Percentiles rank a stretch among this genome's conserved stretches.
Evolutionary conservation across 2,329 filamentous ascomycete genomes (phyloP).

Genomic region (Colletotrichum costaricense): DNA sequence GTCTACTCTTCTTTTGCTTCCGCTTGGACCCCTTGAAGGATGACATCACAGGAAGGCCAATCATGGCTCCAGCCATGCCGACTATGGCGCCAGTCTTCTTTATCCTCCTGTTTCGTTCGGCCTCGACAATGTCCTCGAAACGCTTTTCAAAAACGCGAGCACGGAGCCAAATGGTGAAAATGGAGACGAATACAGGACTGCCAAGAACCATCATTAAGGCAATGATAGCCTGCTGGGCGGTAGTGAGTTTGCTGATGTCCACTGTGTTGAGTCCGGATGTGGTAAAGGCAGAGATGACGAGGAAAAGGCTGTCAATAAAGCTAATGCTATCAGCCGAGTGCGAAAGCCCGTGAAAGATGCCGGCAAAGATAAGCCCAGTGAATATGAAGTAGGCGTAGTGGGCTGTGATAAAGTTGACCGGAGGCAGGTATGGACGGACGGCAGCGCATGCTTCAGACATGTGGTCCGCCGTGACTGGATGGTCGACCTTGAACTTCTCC

Average conservation of each 20-base stretch:
- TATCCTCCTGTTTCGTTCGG: constrained; percentile 49
- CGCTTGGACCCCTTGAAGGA: constrained; percentile 13
- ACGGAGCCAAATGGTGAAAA: constrained; percentile 70
- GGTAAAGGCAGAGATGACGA: constrained; percentile 75
- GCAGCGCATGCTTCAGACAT: constrained; percentile 22
- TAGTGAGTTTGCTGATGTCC: constrained; percentile 72
- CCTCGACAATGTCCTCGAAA: constrained; percentile 64
- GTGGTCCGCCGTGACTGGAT: constrained; percentile 17
- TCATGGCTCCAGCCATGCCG: constrained; percentile 26
- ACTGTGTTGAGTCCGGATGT: constrained; percentile 76
- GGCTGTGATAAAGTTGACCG: constrained; percentile 71
- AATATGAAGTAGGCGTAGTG: constrained; percentile 76
- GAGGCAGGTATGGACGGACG: constrained; percentile 42
- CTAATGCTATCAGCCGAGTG: constrained; percentile 62
- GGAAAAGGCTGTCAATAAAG: constrained; percentile 75
- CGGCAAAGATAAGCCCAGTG: constrained; percentile 64
- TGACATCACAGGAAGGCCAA: constrained; percentile 40
- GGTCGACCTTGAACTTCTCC: constrained; percentile 27
- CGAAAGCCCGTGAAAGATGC: constrained; percentile 71
- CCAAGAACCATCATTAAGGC: constrained; percentile 75
- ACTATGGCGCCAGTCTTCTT: constrained; percentile 40
- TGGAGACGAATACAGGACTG: constrained; percentile 73
- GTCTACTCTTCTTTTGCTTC: constrained; percentile 17
- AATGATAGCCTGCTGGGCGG: constrained; percentile 75
- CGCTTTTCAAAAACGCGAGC: constrained; percentile 71